Conservation (phyloP, 768 basidiomycete species). For the Auriculariales sp. region DNA sequence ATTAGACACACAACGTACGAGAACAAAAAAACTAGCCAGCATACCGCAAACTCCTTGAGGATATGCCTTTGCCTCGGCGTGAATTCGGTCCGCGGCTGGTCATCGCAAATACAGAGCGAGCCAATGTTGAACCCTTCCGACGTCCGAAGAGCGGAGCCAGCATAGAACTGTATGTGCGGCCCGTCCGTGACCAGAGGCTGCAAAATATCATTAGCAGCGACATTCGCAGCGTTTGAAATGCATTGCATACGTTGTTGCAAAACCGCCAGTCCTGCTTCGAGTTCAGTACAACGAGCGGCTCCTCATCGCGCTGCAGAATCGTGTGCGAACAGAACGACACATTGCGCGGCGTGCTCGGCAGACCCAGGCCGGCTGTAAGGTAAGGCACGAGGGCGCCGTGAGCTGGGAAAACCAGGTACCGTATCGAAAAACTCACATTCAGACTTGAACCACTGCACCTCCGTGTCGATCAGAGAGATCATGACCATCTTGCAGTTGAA, state of each 20-base stretch:
- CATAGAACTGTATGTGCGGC: constrained; percentile 75
- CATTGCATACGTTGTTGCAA: constrained; percentile 49
- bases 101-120: constrained; percentile 78
- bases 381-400: constrained; percentile 3
- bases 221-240: constrained; percentile 1
- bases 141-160: constrained; percentile 80
- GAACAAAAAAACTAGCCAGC: constrained; percentile 6
- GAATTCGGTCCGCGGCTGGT: constrained; percentile 70
- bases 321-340: constrained; percentile 74
- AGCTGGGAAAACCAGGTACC: not conserved
- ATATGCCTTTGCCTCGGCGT: constrained; percentile 81
- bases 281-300: constrained; percentile 78
- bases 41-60: constrained; percentile 78
- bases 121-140: constrained; percentile 85
- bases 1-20: not conserved
- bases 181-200: constrained; percentile 58
- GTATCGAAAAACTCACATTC: constrained; percentile 41
- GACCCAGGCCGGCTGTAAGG: constrained; percentile 29
- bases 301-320: constrained; percentile 70
- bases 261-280: constrained; percentile 79
- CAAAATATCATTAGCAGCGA: not conserved
- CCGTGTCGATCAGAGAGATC: constrained; percentile 72
- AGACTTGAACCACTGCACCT: constrained; percentile 87
- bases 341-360: constrained; percentile 32
- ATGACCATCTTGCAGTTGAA: constrained; percentile 79